Evolutionary conservation across 768 basidiomycete species (phyloP).

Genomic region (Boletus coccyginus): DNA sequence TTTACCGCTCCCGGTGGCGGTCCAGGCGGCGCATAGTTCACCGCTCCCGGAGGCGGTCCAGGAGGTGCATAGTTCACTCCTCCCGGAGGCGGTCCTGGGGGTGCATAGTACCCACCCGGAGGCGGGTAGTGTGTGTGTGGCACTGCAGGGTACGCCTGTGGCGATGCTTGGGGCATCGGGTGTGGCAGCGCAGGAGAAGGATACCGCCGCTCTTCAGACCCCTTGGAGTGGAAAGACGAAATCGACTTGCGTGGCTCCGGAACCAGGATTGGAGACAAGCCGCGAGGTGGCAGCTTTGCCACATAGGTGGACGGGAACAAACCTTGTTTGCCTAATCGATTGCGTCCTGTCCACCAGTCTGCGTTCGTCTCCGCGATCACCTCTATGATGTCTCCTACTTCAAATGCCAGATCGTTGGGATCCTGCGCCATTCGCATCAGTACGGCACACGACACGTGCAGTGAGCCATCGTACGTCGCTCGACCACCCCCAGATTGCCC

Average conservation of each 20-base stretch:
- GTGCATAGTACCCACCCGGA: slow-evolving; percentile 16
- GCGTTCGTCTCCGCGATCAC: slow-evolving; percentile 79
- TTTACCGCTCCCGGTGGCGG: slow-evolving; percentile 11
- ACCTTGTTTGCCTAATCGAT: slow-evolving; percentile 57
- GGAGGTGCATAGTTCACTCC: neutral
- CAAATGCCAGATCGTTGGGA: slow-evolving; percentile 73
- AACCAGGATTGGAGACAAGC: slow-evolving; percentile 21
- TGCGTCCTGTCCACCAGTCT: slow-evolving; percentile 88
- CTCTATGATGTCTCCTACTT: slow-evolving; percentile 72
- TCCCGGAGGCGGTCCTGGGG: slow-evolving; percentile 13
- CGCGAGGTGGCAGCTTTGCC: slow-evolving; percentile 45
- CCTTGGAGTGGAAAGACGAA: slow-evolving; percentile 5
- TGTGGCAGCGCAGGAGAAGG: slow-evolving; percentile 20
- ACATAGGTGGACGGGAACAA: slow-evolving; percentile 80
- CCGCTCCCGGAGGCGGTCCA: slow-evolving; percentile 4
- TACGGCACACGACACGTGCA: neutral
- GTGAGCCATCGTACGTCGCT: slow-evolving; percentile 23
- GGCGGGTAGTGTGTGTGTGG: slow-evolving; percentile 16
- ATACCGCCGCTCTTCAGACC: slow-evolving; percentile 11
- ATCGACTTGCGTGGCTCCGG: slow-evolving; percentile 21
- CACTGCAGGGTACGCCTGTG: slow-evolving; percentile 12
- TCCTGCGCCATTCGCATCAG: slow-evolving; percentile 45
- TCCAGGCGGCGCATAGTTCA: slow-evolving; percentile 14
- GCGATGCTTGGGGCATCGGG: slow-evolving; percentile 10
- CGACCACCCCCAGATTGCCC: slow-evolving; percentile 30